Conservation (phyloP, 192 early-diverging fungal species). For the Coemansia sp. region DNA sequence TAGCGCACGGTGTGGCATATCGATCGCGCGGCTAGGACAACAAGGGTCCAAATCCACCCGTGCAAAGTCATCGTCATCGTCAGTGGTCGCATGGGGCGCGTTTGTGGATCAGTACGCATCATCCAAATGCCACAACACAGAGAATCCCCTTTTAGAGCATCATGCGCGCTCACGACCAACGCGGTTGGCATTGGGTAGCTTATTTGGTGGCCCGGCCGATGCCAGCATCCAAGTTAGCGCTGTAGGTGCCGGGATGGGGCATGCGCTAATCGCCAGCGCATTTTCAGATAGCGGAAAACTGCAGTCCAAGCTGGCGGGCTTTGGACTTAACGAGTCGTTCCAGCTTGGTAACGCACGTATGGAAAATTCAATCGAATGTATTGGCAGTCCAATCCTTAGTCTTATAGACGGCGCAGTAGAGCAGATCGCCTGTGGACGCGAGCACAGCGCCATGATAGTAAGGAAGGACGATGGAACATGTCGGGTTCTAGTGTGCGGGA, state of each 20-base stretch:
- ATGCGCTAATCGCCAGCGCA: conserved; percentile 31
- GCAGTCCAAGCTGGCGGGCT: conserved; percentile 41
- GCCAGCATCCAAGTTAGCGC: conserved; percentile 13
- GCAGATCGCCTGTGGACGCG: conserved; percentile 62
- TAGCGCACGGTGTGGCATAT: background rate
- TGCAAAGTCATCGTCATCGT: conserved; percentile 12
- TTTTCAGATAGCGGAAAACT: background rate
- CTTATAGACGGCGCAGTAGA: conserved; percentile 27
- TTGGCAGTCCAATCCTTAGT: conserved; percentile 4
- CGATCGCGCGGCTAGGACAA: background rate
- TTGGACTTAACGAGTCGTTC: conserved; percentile 54
- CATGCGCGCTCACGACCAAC: conserved; percentile 17
- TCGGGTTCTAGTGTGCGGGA: conserved; percentile 58
- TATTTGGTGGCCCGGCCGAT: conserved; percentile 6
- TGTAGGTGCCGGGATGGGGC: conserved; percentile 39
- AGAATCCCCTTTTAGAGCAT: background rate
- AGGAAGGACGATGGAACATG: background rate
- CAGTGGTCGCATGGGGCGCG: conserved; percentile 41
- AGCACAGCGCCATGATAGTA: conserved; percentile 62
- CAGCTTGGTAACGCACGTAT: conserved; percentile 45
- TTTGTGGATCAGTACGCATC: conserved; percentile 29
- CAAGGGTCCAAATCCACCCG: conserved; percentile 3
- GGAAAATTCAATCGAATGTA: background rate
- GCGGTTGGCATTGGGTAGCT: conserved; percentile 8
- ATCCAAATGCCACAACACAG: background rate